phyloP scores from a whole-genome alignment of 2,329 filamentous ascomycete species.

The Alternaria postmessia region DNA sequence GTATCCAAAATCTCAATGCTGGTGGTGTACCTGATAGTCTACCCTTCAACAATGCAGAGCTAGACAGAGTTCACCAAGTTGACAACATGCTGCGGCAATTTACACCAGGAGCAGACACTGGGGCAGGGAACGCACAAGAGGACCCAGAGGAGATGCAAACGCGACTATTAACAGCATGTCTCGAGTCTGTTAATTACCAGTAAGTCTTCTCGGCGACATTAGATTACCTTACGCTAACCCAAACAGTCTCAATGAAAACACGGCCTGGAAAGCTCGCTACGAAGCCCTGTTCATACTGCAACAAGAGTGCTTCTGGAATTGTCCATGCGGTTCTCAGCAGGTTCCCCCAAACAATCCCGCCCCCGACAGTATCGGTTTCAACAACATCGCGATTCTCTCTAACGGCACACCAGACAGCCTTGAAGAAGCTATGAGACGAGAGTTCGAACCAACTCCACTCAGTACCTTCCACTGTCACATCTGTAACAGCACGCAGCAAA shows the following conservation, averaged over 20 bases:
- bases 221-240: not conserved
- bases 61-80: not conserved
- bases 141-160: constrained; percentile 2
- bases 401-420: not conserved
- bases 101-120: not conserved
- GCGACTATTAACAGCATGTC: not conserved
- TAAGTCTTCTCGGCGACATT: not conserved
- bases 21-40: not conserved
- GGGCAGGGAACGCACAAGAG: not conserved
- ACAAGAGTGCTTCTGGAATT: not conserved
- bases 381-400: not conserved
- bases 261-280: not conserved
- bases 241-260: not conserved
- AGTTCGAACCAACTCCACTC: not conserved
- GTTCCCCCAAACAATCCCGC: not conserved
- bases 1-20: not conserved
- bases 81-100: not conserved
- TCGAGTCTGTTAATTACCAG: not conserved
- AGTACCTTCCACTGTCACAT: no score
- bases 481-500: not conserved
- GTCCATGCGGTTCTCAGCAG: not conserved
- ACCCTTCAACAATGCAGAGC: not conserved
- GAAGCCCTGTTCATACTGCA: not conserved
- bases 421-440: not conserved
- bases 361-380: not conserved